Evolutionary conservation across 2,329 filamentous ascomycete species (phyloP), one percentile per base, ranked within the genome.

Genomic region (Paraconiothyrium sp.): DNA sequence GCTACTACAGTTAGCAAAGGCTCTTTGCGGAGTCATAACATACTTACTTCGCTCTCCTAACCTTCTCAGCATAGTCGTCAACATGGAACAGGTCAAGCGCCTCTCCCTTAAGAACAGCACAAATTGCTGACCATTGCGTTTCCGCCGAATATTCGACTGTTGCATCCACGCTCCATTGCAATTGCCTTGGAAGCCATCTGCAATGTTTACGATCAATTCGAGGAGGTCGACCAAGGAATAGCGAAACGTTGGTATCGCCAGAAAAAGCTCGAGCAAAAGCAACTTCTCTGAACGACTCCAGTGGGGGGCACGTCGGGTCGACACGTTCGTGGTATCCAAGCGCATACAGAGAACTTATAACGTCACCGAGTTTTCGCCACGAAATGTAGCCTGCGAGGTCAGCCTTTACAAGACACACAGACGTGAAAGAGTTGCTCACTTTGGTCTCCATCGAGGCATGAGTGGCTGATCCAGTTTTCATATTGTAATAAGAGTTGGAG

Each of bases 171-270:
- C 24, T 30, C 59, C 59, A 62, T 22, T 27, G 34, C 9, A 62
- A 50, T 11, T 47, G 56, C 22, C 14, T 57, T 16, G 43, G 54
- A 39, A 57, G 34, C 54, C 54, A 48, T 39, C 20, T 30, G 9
- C 43, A 57, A 30, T 57, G 43, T 30, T 57, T 57, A 13, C 39
- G 52, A 39, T 49, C 46, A 27, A 57, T 57, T 35, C 83, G 75
- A 3, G 82, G 82, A 4, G 83, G 83, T 2, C 83, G 77, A 4
- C 83, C 83, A n/a, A 84, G 77, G 56, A 85, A 85, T 1, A 84
- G 80, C 1, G 82, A 79, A 8, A 84, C 69, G 44, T 78, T 81
- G 59, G 84, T 85, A 59, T 85, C 83, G 4, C 78, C 79, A 7
- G 79, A 80, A 57, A 83, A 85, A 6, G 77, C 76, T 1, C 78